phyloP scores from a whole-genome alignment of 164 flowering plant genomes.

The Tetracentron sinense region DNA sequence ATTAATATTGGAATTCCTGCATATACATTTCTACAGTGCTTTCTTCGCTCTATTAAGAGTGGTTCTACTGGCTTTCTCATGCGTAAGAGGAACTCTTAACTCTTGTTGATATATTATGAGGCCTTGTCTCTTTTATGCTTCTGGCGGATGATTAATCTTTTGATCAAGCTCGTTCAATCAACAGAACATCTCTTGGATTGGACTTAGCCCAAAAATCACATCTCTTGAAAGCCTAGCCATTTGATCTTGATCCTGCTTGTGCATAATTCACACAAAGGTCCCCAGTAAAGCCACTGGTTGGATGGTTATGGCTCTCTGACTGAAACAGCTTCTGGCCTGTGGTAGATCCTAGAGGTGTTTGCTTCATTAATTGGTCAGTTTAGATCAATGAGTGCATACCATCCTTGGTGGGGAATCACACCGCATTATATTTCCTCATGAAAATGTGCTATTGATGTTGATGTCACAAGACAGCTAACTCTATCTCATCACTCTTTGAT shows the following conservation, averaged over 20 bases:
- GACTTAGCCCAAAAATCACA: not conserved
- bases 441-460: no score
- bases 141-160: not conserved
- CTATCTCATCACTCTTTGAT: not conserved
- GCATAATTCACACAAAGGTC: not conserved
- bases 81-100: constrained; percentile 26
- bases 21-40: constrained; percentile 33
- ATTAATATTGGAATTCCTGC: constrained; percentile 37
- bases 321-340: no score
- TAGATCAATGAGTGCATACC: no score
- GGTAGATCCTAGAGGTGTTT: no score
- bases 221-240: not conserved
- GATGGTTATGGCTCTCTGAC: no score
- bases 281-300: not conserved
- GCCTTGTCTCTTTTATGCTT: not conserved
- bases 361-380: no score
- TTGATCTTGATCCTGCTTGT: no score
- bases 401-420: no score
- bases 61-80: constrained; percentile 37
- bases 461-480: no score
- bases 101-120: no score
- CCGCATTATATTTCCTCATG: no score
- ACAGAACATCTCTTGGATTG: not conserved
- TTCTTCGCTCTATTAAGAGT: constrained; percentile 34
- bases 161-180: no score